Evolutionary conservation across 1,284 basidiomycete genomes (phyloP).

Genomic region (Cyathus olla): DNA sequence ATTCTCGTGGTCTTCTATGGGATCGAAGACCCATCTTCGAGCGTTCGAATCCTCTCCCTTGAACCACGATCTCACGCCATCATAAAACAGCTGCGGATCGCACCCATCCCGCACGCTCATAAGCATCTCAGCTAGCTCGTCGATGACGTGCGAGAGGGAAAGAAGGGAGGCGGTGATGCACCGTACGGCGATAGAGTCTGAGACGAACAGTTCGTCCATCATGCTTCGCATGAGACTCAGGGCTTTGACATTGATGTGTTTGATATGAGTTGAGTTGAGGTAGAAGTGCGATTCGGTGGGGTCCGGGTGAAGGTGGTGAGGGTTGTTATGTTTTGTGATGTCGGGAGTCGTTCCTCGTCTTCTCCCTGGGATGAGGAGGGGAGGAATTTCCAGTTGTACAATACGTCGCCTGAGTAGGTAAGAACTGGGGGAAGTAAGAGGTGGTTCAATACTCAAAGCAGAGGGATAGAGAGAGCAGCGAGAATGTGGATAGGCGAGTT

Average conservation of each 20-base stretch:
- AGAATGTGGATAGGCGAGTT: too few relatives aligned
- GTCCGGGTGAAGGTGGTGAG: constrained; percentile 85
- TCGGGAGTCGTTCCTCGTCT: constrained; percentile 29
- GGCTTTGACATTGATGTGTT: constrained; percentile 89
- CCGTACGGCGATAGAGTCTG: constrained; percentile 80
- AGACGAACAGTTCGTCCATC: constrained; percentile 94
- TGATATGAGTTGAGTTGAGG: constrained; percentile 90
- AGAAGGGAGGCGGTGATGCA: constrained; percentile 83
- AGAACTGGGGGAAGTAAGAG: constrained; percentile 91
- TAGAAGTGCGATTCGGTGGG: constrained; percentile 93
- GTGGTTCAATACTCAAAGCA: constrained; percentile 80
- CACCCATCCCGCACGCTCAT: constrained; percentile 79
- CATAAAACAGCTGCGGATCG: constrained; percentile 87
- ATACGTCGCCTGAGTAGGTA: constrained; percentile 94
- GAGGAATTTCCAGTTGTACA: constrained; percentile 89
- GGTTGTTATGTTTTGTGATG: constrained; percentile 68
- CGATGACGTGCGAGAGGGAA: constrained; percentile 75
- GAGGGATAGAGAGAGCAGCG: constrained; percentile 84
- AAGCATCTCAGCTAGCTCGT: constrained; percentile 71
- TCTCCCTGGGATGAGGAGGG: too few relatives aligned
- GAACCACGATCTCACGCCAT: constrained; percentile 93
- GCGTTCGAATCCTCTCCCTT: constrained; percentile 71
- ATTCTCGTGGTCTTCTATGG: constrained; percentile 66
- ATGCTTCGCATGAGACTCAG: constrained; percentile 89
- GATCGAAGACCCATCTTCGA: constrained; percentile 83